phyloP scores from a whole-genome alignment of 139 green algal species.

The Haematococcus lacustris region DNA sequence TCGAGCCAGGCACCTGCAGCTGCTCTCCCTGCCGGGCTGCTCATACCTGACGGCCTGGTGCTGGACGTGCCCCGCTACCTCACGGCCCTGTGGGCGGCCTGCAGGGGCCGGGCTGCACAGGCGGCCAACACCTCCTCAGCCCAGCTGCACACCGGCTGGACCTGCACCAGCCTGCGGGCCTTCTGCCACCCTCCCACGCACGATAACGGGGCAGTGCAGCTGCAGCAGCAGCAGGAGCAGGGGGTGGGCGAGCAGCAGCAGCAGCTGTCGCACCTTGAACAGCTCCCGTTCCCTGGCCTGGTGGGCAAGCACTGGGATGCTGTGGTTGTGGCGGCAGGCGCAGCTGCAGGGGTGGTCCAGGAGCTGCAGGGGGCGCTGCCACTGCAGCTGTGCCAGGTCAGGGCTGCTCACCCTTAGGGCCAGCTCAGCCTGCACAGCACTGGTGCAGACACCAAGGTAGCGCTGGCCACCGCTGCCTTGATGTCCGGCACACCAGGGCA shows the following conservation, averaged over 20 bases:
- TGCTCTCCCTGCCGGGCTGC: not conserved
- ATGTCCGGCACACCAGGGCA: not conserved
- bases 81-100: conserved; percentile 53
- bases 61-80: conserved; percentile 53
- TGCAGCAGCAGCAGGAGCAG: not conserved
- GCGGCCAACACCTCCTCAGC: not conserved
- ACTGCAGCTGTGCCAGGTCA: conserved; percentile 44
- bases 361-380: conserved; percentile 18
- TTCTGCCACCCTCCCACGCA: no score
- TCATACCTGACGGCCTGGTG: conserved; percentile 10
- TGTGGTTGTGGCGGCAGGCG: conserved; percentile 1
- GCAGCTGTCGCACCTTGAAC: no score
- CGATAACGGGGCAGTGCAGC: no score
- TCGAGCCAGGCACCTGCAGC: not conserved
- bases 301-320: not conserved
- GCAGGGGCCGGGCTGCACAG: conserved; percentile 8
- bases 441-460: not conserved
- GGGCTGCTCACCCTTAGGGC: not conserved
- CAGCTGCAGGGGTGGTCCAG: not conserved
- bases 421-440: not conserved
- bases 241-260: not conserved
- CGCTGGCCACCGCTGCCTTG: not conserved
- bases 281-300: no score
- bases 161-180: no score
- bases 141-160: no score